phyloP scores from a whole-genome alignment of 129 eudicot genomes.

The Flaveria trinervia region DNA sequence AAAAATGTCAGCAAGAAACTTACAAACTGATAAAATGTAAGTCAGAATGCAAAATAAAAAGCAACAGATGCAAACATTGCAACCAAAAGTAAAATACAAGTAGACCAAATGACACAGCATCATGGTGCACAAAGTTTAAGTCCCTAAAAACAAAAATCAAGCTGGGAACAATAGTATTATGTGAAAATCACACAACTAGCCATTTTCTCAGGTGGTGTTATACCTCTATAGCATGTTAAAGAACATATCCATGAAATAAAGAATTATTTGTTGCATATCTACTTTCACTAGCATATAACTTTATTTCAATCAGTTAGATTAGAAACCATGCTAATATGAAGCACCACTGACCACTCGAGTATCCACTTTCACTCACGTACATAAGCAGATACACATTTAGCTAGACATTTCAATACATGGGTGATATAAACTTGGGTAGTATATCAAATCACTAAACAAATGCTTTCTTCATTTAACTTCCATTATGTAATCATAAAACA shows the following conservation, averaged over 20 bases:
- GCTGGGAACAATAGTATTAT: background rate
- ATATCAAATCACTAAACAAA: too few relatives aligned
- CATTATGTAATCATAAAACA: too few relatives aligned
- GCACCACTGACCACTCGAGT: background rate
- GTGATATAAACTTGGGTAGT: too few relatives aligned
- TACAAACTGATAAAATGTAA: background rate
- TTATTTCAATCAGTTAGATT: background rate
- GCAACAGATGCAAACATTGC: background rate
- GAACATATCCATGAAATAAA: background rate
- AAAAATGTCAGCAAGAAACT: background rate
- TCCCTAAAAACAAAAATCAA: background rate
- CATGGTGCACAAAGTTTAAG: background rate
- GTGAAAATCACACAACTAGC: background rate
- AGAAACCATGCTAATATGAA: background rate
- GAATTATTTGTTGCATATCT: background rate
- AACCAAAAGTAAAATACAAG: too few relatives aligned
- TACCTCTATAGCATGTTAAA: background rate
- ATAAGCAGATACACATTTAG: background rate
- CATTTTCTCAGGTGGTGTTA: background rate
- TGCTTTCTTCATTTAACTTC: too few relatives aligned
- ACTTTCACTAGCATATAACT: background rate
- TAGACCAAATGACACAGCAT: background rate
- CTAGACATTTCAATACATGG: too few relatives aligned
- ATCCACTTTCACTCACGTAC: too few relatives aligned
- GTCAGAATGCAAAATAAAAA: background rate